Percentiles rank a stretch among this genome's conserved stretches.
Evolutionary conservation across 495 filamentous ascomycete species (phyloP).

Genomic region (Halenospora varia): DNA sequence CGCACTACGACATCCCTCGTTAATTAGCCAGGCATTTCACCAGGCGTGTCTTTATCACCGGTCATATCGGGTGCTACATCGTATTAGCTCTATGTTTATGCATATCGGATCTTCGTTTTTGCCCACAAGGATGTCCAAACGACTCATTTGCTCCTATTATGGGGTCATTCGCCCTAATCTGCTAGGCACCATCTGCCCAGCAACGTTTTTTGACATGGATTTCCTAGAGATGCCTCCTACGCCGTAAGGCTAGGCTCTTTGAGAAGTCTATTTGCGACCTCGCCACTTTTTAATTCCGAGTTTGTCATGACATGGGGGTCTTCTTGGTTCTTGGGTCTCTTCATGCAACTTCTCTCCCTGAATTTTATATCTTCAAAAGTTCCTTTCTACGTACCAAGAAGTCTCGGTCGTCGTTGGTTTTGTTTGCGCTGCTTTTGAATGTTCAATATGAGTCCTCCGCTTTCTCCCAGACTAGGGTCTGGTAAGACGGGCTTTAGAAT

Average conservation of each 20-base stretch:
- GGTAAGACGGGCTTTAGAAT: background rate
- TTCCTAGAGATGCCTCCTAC: background rate
- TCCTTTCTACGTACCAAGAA: background rate
- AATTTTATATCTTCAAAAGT: background rate
- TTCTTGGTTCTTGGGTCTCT: background rate
- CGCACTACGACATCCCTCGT: too few relatives aligned
- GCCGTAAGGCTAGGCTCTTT: background rate
- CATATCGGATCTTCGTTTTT: too few relatives aligned
- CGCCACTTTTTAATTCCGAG: background rate
- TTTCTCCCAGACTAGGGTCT: background rate
- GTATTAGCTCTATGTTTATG: too few relatives aligned
- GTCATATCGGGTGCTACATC: too few relatives aligned
- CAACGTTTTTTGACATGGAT: background rate
- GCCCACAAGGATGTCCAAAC: too few relatives aligned
- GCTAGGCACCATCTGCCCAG: background rate
- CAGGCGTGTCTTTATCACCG: too few relatives aligned
- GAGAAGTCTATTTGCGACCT: background rate
- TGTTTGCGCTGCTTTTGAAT: background rate
- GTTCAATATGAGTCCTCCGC: background rate
- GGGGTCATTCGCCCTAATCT: background rate
- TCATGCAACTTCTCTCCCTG: background rate
- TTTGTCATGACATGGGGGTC: too few relatives aligned
- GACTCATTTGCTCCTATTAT: background rate
- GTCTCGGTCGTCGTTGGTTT: background rate
- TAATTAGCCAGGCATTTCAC: too few relatives aligned